A percentile compares a stretch with the other conserved stretches of the same genome.
These are phyloP conservation scores for Sinapis alba DNA, from an alignment of 441 rosid genomes.

Conservation along the genomic window DNA sequence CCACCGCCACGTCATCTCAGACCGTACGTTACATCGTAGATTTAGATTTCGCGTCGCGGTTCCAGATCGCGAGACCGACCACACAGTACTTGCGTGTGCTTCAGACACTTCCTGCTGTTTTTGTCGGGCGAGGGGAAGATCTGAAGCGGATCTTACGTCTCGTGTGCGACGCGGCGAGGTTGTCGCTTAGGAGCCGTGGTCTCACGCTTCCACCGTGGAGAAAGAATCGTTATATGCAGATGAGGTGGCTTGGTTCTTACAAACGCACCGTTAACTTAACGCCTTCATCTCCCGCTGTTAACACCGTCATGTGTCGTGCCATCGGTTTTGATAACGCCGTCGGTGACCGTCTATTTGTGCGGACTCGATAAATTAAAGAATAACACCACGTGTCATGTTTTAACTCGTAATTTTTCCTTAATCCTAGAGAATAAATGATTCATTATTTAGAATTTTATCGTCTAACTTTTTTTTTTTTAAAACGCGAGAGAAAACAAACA, in stretches of 20 bases:
- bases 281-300: conserved; percentile 18
- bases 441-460: background rate
- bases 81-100: conserved; percentile 48
- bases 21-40: conserved; percentile 63
- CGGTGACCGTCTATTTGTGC: conserved; percentile 48
- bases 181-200: conserved; percentile 57
- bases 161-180: conserved; percentile 62
- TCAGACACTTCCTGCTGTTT: conserved; percentile 57
- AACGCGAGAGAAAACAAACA: background rate
- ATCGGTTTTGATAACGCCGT: conserved; percentile 65
- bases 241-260: conserved; percentile 77
- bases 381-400: conserved; percentile 5
- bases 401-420: background rate
- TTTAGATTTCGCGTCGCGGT: conserved; percentile 66
- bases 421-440: background rate
- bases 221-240: conserved; percentile 78
- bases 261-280: conserved; percentile 49
- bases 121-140: conserved; percentile 60
- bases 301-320: conserved; percentile 51
- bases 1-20: conserved; percentile 20
- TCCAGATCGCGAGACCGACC: conserved; percentile 87
- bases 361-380: conserved; percentile 43
- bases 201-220: conserved; percentile 89
- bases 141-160: conserved; percentile 56
- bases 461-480: background rate